phyloP scores from a whole-genome alignment of 495 filamentous ascomycete species.

The Neurospora discreta region DNA sequence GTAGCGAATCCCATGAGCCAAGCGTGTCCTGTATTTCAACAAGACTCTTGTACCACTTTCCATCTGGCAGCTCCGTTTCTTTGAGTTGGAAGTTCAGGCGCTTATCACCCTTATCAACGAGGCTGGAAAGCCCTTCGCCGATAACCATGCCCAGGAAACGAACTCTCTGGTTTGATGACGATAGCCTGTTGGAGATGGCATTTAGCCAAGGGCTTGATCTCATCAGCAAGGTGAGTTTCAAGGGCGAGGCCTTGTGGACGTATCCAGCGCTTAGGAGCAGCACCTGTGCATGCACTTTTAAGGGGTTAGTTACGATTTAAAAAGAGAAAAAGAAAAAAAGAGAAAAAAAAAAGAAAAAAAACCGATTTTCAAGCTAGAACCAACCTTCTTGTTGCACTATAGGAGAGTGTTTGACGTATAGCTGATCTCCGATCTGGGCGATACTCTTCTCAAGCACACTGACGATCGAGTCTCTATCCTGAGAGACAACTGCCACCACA shows the following conservation, averaged over 20 bases:
- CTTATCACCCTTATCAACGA: conserved; percentile 65
- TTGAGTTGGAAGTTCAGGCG: conserved; percentile 76
- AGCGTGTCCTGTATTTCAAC: conserved; percentile 50
- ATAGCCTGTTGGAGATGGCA: conserved; percentile 78
- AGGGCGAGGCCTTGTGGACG: conserved; percentile 48
- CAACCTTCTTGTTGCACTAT: conserved; percentile 77
- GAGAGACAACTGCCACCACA: conserved; percentile 47
- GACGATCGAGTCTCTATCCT: conserved; percentile 42
- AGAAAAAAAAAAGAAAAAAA: not conserved
- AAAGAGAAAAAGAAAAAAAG: not conserved
- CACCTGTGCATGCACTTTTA: conserved; percentile 60
- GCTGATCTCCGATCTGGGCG: conserved; percentile 66
- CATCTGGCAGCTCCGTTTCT: conserved; percentile 61
- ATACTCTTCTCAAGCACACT: conserved; percentile 55
- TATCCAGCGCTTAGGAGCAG: conserved; percentile 71
- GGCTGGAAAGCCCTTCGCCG: conserved; percentile 65
- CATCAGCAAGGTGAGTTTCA: conserved; percentile 50
- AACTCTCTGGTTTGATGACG: conserved; percentile 58
- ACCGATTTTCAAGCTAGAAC: conserved; percentile 5
- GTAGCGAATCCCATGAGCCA: conserved; percentile 46
- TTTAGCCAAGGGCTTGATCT: conserved; percentile 63
- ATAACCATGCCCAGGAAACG: conserved; percentile 86
- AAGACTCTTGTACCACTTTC: conserved; percentile 64
- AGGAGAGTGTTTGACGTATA: conserved; percentile 77
- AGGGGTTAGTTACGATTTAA: conserved; percentile 18